phyloP scores from a whole-genome alignment of 805 yeast species.

The Starmerella stellata region DNA sequence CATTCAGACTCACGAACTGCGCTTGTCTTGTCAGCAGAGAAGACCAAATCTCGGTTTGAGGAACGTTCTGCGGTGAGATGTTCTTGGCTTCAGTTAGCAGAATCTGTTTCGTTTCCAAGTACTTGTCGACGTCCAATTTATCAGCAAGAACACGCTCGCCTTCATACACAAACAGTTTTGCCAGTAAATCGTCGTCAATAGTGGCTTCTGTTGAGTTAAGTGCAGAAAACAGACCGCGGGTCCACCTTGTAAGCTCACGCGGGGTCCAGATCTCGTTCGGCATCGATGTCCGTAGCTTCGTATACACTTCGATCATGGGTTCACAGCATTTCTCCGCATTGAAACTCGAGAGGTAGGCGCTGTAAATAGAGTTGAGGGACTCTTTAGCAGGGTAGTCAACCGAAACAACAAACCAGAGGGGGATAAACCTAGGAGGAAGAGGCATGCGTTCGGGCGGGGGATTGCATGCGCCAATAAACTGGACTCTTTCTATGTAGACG shows the following conservation, averaged over 20 bases:
- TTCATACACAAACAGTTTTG: constrained; percentile 66
- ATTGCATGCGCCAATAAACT: constrained; percentile 90
- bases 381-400: constrained; percentile 58
- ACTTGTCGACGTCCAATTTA: constrained; percentile 27
- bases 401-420: constrained; percentile 48
- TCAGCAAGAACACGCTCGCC: constrained; percentile 63
- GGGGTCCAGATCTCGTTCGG: constrained; percentile 69
- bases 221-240: constrained; percentile 49
- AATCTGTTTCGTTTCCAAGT: neutral
- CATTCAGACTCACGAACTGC: constrained; percentile 18
- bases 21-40: constrained; percentile 8
- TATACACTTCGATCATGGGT: constrained; percentile 52
- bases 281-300: constrained; percentile 26
- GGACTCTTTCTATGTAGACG: constrained; percentile 47
- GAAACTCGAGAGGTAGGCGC: constrained; percentile 35
- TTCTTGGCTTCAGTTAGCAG: neutral
- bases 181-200: constrained; percentile 19
- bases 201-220: constrained; percentile 1
- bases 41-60: constrained; percentile 6
- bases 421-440: constrained; percentile 41
- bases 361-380: constrained; percentile 53
- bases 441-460: constrained; percentile 57
- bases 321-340: constrained; percentile 34
- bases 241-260: constrained; percentile 79
- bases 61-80: neutral